These are phyloP conservation scores for Hyphodiscus hymeniophilus DNA, from an alignment of 495 filamentous ascomycete species.

Conservation along the genomic window DNA sequence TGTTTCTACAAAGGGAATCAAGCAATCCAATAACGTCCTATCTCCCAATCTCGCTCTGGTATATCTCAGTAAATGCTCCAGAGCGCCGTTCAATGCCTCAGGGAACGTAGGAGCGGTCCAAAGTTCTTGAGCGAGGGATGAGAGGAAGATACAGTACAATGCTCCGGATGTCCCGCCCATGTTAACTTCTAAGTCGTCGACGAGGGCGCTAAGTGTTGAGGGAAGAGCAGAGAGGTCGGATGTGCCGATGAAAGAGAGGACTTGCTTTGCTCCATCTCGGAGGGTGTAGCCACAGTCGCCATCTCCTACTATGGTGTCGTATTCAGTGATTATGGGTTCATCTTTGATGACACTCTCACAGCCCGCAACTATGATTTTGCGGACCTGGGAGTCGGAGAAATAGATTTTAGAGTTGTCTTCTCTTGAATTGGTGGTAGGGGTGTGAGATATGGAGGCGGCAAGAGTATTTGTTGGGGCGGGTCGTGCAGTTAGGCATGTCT, in stretches of 20 bases:
- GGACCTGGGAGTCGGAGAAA: conserved; percentile 10
- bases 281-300: conserved; percentile 59
- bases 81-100: conserved; percentile 8
- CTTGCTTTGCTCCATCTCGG: conserved; percentile 25
- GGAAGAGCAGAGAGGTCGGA: conserved; percentile 28
- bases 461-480: conserved; percentile 5
- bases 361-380: conserved; percentile 24
- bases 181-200: conserved; percentile 45
- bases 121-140: conserved; percentile 42
- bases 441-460: neutral
- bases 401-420: conserved; percentile 4
- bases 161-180: conserved; percentile 55
- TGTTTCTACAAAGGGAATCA: conserved; percentile 51
- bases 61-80: conserved; percentile 10
- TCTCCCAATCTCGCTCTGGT: conserved; percentile 21
- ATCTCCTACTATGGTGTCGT: conserved; percentile 56
- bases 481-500: conserved; percentile 5
- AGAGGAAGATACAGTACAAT: conserved; percentile 52
- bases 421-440: neutral
- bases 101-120: conserved; percentile 26
- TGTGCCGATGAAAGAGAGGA: conserved; percentile 8
- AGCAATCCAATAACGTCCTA: conserved; percentile 51
- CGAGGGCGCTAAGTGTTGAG: conserved; percentile 42
- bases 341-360: conserved; percentile 41
- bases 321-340: conserved; percentile 51